Evolutionary conservation across 345 rosid species (phyloP).

Genomic region (Erucastrum elatum): DNA sequence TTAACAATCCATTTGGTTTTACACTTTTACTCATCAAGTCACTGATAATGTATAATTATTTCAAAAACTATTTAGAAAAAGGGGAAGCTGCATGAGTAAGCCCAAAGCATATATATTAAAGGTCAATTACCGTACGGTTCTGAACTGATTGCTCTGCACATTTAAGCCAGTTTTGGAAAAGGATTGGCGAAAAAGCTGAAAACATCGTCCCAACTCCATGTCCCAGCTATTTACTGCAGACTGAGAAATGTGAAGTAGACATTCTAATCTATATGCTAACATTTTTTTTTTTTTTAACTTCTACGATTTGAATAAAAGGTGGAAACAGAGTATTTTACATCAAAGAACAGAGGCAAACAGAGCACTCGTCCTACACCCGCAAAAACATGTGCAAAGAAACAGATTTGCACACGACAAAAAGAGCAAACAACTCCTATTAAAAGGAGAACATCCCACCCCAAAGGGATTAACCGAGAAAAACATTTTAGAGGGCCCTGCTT

Average conservation of each 20-base stretch:
- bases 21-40: neutral
- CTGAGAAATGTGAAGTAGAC: neutral
- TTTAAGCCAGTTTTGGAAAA: neutral
- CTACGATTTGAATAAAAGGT: too few relatives aligned
- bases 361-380: too few relatives aligned
- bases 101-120: neutral
- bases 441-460: too few relatives aligned
- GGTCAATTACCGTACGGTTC: neutral
- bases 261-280: neutral
- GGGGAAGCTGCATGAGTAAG: neutral
- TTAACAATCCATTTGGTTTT: neutral
- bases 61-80: neutral
- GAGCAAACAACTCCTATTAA: too few relatives aligned
- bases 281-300: too few relatives aligned
- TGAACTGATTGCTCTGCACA: neutral
- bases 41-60: neutral
- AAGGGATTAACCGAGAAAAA: too few relatives aligned
- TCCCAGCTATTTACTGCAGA: neutral
- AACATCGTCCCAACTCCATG: neutral
- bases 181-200: neutral
- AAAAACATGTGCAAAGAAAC: too few relatives aligned
- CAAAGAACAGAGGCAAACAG: too few relatives aligned
- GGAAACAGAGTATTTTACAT: too few relatives aligned
- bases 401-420: too few relatives aligned
- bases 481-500: too few relatives aligned